A percentile compares a stretch with the other conserved stretches of the same genome.
Conservation (phyloP, 345 rosid species). For the Eutrema japonicum region DNA sequence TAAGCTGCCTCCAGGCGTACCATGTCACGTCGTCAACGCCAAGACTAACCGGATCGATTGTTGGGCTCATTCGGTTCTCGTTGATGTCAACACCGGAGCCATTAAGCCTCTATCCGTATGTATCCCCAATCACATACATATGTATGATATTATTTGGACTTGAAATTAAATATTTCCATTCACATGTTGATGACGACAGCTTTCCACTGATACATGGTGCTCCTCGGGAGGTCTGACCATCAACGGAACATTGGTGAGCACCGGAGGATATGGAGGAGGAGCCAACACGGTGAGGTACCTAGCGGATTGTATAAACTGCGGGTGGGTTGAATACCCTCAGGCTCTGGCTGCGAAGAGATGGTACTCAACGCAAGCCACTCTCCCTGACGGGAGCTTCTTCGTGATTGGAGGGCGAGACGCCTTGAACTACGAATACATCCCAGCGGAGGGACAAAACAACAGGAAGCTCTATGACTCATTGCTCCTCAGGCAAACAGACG, state of each 20-base stretch:
- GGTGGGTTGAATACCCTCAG: slow-evolving; percentile 70
- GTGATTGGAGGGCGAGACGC: slow-evolving; percentile 85
- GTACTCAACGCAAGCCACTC: slow-evolving; percentile 80
- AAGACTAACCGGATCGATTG: slow-evolving; percentile 57
- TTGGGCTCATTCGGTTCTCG: slow-evolving; percentile 65
- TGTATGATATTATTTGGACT: slow-evolving; percentile 7
- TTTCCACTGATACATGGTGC: slow-evolving; percentile 89
- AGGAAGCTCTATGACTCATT: slow-evolving; percentile 43
- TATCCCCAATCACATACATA: background rate
- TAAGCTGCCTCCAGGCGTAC: slow-evolving; percentile 44
- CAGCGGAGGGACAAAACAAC: slow-evolving; percentile 58
- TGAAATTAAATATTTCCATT: slow-evolving; percentile 19
- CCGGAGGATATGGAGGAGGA: slow-evolving; percentile 76
- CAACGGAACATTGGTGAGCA: slow-evolving; percentile 73
- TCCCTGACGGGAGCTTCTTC: slow-evolving; percentile 70
- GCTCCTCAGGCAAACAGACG: slow-evolving; percentile 61
- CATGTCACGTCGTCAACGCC: slow-evolving; percentile 50
- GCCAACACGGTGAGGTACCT: slow-evolving; percentile 68
- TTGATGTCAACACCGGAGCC: slow-evolving; percentile 52
- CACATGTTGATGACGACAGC: slow-evolving; percentile 44
- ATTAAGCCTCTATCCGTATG: slow-evolving; percentile 60
- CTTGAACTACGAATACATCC: slow-evolving; percentile 76
- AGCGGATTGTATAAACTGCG: slow-evolving; percentile 43
- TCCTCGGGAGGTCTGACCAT: slow-evolving; percentile 81
- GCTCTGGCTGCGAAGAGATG: slow-evolving; percentile 79